Evolutionary conservation across 106 monocot genomes (phyloP).

Genomic region (Acorus calamus): DNA sequence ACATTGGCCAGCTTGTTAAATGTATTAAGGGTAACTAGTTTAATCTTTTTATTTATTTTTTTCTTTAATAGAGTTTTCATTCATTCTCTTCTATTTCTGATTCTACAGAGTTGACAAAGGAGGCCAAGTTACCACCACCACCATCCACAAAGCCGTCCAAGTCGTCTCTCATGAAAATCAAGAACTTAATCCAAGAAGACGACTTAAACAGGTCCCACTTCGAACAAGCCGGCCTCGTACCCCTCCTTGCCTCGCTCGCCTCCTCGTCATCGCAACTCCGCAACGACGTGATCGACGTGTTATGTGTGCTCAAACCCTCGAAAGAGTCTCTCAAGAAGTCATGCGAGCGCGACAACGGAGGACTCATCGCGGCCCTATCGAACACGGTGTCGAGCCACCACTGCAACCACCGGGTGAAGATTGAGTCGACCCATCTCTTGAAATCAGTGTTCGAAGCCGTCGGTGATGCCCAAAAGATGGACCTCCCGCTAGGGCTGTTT

Average conservation of each 20-base stretch:
- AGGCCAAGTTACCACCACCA: background rate
- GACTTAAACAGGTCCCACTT: conserved; percentile 4
- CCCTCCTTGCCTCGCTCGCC: conserved; percentile 8
- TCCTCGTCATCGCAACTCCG: background rate
- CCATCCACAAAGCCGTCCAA: background rate
- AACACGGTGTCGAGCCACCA: conserved; percentile 10
- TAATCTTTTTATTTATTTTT: too few relatives aligned
- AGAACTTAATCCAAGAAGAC: conserved; percentile 4
- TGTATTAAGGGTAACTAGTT: too few relatives aligned
- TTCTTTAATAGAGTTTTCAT: too few relatives aligned
- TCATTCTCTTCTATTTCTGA: too few relatives aligned
- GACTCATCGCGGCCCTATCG: conserved; percentile 15
- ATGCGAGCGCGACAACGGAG: conserved; percentile 11
- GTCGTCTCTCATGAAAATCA: conserved; percentile 3
- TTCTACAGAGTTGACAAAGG: background rate
- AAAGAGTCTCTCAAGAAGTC: conserved; percentile 7
- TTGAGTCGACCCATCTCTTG: conserved; percentile 19
- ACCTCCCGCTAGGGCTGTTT: conserved; percentile 3
- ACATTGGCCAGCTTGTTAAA: background rate
- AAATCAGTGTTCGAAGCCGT: conserved; percentile 13
- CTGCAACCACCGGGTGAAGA: conserved; percentile 3
- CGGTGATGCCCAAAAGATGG: conserved; percentile 8
- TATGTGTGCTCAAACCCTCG: conserved; percentile 14
- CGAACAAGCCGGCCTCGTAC: conserved; percentile 25
- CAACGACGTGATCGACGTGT: conserved; percentile 15